Conservation (phyloP, 2,329 filamentous ascomycete species). For the Raffaelea arxii region DNA sequence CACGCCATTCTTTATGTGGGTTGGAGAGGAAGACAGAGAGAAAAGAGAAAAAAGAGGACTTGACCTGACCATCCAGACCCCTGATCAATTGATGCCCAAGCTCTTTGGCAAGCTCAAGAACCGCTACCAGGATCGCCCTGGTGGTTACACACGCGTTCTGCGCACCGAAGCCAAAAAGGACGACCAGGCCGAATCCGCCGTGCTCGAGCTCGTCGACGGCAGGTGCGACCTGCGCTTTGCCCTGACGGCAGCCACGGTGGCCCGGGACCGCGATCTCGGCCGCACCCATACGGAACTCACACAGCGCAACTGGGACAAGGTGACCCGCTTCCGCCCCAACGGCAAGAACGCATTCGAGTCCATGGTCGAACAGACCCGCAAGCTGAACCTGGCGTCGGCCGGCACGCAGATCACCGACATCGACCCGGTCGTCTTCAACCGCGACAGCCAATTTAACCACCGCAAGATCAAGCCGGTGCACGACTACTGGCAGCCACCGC, state of each 20-base stretch:
- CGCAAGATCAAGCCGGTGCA: conserved; percentile 8
- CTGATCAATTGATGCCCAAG: conserved; percentile 65
- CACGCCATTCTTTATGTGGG: conserved; percentile 73
- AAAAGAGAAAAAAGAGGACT: no score
- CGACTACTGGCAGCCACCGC: conserved; percentile 8
- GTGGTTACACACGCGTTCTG: conserved; percentile 91
- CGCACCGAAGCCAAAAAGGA: conserved; percentile 74
- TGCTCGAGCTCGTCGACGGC: conserved; percentile 91
- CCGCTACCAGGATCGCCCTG: conserved; percentile 70
- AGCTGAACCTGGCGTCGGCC: conserved; percentile 20
- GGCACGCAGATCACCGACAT: conserved; percentile 13
- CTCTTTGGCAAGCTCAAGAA: conserved; percentile 74
- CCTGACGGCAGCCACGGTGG: conserved; percentile 80
- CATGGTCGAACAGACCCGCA: conserved; percentile 40
- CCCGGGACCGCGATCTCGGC: conserved; percentile 47
- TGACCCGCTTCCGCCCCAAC: conserved; percentile 61
- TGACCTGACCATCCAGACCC: conserved; percentile 39
- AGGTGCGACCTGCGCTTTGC: conserved; percentile 90
- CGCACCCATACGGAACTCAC: conserved; percentile 61
- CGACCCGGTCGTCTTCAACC: conserved; percentile 7
- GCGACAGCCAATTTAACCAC: conserved; percentile 1
- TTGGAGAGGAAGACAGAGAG: background rate
- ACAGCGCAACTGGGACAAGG: conserved; percentile 69
- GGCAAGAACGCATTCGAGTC: conserved; percentile 60
- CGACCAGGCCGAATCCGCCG: conserved; percentile 82